Evolutionary conservation across 2,329 filamentous ascomycete species (phyloP).

Genomic region (Ophiostoma perfectum): DNA sequence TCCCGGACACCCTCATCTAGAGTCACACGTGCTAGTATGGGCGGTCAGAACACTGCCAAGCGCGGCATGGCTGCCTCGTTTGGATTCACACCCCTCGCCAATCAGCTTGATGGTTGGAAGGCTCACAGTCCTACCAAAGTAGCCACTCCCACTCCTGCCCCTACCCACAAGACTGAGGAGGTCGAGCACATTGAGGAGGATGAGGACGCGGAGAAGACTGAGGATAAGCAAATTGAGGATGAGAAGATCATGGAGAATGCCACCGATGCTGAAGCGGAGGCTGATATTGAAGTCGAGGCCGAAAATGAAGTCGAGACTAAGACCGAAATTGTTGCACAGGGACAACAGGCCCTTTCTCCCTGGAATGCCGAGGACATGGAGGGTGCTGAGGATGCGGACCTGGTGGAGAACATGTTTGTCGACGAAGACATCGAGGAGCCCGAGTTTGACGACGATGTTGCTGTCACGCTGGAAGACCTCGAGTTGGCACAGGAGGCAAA

Average conservation of each 20-base stretch:
- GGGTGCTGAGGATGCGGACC: neutral
- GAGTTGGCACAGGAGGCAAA: slow-evolving; percentile 54
- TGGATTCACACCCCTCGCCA: slow-evolving; percentile 60
- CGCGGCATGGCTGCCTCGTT: slow-evolving; percentile 31
- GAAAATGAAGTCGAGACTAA: slow-evolving; percentile 26
- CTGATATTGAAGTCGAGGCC: slow-evolving; percentile 21
- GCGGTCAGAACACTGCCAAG: slow-evolving; percentile 32
- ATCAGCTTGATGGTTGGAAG: slow-evolving; percentile 58
- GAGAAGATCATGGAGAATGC: slow-evolving; percentile 13
- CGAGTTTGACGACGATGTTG: slow-evolving; percentile 44
- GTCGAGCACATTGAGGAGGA: slow-evolving; percentile 18
- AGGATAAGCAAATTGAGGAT: slow-evolving; percentile 29
- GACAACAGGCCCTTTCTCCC: too few relatives aligned
- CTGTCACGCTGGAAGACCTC: slow-evolving; percentile 51
- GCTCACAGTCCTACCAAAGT: slow-evolving; percentile 50
- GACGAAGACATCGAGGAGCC: slow-evolving; percentile 31
- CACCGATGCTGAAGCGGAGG: neutral
- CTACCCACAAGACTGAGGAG: slow-evolving; percentile 19
- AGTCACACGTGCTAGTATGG: slow-evolving; percentile 7
- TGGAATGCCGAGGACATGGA: neutral
- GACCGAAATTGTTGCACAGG: slow-evolving; percentile 21
- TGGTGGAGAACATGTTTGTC: slow-evolving; percentile 18
- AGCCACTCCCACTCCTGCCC: slow-evolving; percentile 17
- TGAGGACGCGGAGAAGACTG: slow-evolving; percentile 23
- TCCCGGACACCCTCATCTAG: slow-evolving; percentile 20